These are phyloP conservation scores for Didymella keratinophila DNA, from an alignment of 2,329 filamentous ascomycete species.

Conservation along the genomic window DNA sequence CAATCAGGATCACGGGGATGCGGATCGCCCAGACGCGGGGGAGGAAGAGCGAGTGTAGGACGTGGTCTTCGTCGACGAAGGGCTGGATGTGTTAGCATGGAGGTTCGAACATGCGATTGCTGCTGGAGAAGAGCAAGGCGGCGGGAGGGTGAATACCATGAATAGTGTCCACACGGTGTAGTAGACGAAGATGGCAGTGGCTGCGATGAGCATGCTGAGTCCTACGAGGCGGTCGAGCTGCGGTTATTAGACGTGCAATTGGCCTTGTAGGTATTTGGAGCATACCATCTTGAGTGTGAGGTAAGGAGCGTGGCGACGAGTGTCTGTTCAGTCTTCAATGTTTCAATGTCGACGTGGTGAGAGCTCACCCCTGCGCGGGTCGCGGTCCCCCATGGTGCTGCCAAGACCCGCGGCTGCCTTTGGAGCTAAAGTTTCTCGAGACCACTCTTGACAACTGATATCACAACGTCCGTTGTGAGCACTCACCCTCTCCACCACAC, in stretches of 20 bases:
- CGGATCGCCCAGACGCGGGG: slow-evolving; percentile 98
- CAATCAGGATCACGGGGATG: slow-evolving; percentile 94
- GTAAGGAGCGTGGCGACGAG: slow-evolving; percentile 22
- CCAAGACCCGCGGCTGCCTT: slow-evolving; percentile 12
- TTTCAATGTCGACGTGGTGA: slow-evolving; percentile 19
- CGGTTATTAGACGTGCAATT: slow-evolving; percentile 3
- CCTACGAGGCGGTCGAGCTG: slow-evolving; percentile 91
- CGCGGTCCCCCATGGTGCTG: no score
- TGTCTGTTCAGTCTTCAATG: slow-evolving; percentile 9
- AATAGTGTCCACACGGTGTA: slow-evolving; percentile 98
- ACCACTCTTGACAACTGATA: slow-evolving; percentile 10
- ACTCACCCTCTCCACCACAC: not conserved
- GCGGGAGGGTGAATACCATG: slow-evolving; percentile 70
- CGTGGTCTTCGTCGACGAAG: slow-evolving; percentile 94
- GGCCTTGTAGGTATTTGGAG: no score
- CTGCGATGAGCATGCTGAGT: slow-evolving; percentile 77
- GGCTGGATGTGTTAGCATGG: slow-evolving; percentile 65
- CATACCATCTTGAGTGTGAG: slow-evolving; percentile 17
- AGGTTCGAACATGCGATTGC: not conserved
- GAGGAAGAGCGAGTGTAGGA: slow-evolving; percentile 92
- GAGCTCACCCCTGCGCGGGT: no score
- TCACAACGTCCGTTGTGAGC: slow-evolving; percentile 9
- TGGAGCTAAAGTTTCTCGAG: slow-evolving; percentile 41
- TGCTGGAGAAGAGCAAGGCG: no score
- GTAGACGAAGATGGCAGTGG: slow-evolving; percentile 80